Percentiles rank a stretch among this genome's conserved stretches.
Evolutionary conservation across 2,329 filamentous ascomycete species (phyloP).

Genomic region (Claviceps pusilla): DNA sequence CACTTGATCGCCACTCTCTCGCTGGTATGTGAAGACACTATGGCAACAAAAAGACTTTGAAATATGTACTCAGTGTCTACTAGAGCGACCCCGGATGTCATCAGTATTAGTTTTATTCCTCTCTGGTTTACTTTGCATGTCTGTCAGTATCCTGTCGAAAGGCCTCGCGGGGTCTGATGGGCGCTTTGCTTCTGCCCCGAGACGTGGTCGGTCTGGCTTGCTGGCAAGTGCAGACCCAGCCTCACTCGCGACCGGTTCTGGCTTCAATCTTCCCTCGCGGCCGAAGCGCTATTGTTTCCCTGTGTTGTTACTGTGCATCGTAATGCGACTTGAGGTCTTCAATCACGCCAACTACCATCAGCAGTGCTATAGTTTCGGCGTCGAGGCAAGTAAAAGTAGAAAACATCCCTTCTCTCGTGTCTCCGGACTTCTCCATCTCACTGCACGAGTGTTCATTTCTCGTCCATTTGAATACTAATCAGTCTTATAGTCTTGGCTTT

Average conservation of each 20-base stretch:
- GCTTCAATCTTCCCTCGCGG: constrained; percentile 25
- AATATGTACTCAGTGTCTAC: constrained; percentile 5
- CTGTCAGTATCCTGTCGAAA: constrained; percentile 26
- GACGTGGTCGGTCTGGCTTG: constrained; percentile 8
- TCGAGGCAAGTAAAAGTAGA: constrained; percentile 24
- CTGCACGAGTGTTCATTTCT: neutral
- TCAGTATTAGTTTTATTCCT: constrained; percentile 31
- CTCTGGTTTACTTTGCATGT: constrained; percentile 26
- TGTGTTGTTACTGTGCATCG: constrained; percentile 27
- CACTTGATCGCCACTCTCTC: constrained; percentile 32
- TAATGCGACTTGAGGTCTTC: constrained; percentile 33
- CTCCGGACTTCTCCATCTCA: neutral
- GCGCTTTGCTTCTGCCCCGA: constrained; percentile 23
- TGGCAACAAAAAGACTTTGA: too few relatives aligned
- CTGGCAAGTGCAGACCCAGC: constrained; percentile 9
- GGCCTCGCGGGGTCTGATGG: constrained; percentile 33
- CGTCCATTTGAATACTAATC: neutral
- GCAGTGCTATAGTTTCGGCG: constrained; percentile 34
- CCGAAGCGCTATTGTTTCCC: constrained; percentile 32
- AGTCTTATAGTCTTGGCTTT: constrained; percentile 28
- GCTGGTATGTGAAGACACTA: constrained; percentile 22
- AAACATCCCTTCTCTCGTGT: neutral
- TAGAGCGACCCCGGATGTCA: constrained; percentile 35
- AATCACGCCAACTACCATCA: constrained; percentile 30
- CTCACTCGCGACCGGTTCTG: constrained; percentile 20